Conservation (phyloP, 2,329 filamentous ascomycete genomes). For the Malbranchea cinnamomea region DNA sequence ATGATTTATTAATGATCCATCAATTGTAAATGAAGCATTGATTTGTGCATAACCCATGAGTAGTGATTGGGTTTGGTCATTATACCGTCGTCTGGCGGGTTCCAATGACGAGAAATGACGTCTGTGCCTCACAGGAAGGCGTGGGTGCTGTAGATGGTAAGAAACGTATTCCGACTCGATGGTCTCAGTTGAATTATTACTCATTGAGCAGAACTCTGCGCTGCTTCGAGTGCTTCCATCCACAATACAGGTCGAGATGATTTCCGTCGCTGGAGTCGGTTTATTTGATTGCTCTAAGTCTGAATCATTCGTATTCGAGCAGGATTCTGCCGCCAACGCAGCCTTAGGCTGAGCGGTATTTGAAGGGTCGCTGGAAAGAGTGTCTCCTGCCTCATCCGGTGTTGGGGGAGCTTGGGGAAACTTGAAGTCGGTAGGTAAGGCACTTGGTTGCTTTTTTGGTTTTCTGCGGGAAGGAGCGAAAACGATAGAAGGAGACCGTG, state of each 20-base stretch:
- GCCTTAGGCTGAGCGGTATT: slow-evolving; percentile 17
- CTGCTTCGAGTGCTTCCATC: slow-evolving; percentile 75
- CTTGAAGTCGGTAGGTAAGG: slow-evolving; percentile 36
- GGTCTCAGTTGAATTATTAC: slow-evolving; percentile 90
- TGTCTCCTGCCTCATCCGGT: slow-evolving; percentile 11
- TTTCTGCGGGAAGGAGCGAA: slow-evolving; percentile 6
- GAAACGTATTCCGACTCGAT: slow-evolving; percentile 70
- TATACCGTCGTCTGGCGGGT: slow-evolving; percentile 11
- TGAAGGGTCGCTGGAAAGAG: slow-evolving; percentile 14
- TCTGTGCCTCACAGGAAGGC: slow-evolving; percentile 28
- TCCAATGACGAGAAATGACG: slow-evolving; percentile 32
- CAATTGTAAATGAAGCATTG: slow-evolving; percentile 78
- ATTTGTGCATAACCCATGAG: slow-evolving; percentile 99
- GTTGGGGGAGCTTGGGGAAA: slow-evolving; percentile 36
- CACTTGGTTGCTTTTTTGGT: slow-evolving; percentile 15
- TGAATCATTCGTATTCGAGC: slow-evolving; percentile 13
- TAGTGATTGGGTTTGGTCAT: slow-evolving; percentile 45
- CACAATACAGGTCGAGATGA: slow-evolving; percentile 33
- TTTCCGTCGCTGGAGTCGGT: slow-evolving; percentile 24
- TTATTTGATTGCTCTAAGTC: slow-evolving; percentile 16
- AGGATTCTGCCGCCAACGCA: slow-evolving; percentile 7
- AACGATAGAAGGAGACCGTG: slow-evolving; percentile 18
- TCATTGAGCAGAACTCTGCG: slow-evolving; percentile 85
- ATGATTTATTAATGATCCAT: slow-evolving; percentile 80
- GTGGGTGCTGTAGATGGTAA: slow-evolving; percentile 36